phyloP scores from a whole-genome alignment of 148 eudicot species.

The Amaranthus cruentus region DNA sequence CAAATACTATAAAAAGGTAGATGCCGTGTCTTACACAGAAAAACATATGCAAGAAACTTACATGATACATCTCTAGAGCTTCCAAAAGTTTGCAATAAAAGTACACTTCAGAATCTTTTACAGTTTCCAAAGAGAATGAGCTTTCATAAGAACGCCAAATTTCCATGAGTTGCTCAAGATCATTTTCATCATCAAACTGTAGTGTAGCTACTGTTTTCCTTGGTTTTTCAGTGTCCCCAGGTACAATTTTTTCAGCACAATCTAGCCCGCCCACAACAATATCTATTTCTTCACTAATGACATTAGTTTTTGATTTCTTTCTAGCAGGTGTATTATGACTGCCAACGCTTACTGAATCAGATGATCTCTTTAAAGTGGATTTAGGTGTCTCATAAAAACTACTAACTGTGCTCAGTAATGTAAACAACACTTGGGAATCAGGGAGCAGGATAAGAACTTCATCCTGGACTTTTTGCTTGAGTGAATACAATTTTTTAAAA shows the following conservation, averaged over 20 bases:
- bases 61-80: slow-evolving; percentile 62
- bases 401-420: slow-evolving; percentile 56
- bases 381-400: slow-evolving; percentile 37
- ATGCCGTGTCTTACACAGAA: neutral
- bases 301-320: slow-evolving; percentile 46
- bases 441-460: slow-evolving; percentile 72
- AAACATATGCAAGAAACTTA: slow-evolving; percentile 33
- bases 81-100: slow-evolving; percentile 77
- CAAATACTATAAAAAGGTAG: too few relatives aligned
- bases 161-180: slow-evolving; percentile 28
- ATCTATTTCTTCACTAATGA: slow-evolving; percentile 46
- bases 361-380: slow-evolving; percentile 43
- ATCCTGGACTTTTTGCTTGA: slow-evolving; percentile 64
- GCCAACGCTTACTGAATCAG: slow-evolving; percentile 31
- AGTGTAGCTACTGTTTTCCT: slow-evolving; percentile 14
- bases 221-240: slow-evolving; percentile 28
- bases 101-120: slow-evolving; percentile 41
- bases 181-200: slow-evolving; percentile 29
- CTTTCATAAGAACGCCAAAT: slow-evolving; percentile 55
- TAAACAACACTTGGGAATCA: slow-evolving; percentile 81
- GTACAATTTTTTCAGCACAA: slow-evolving; percentile 24
- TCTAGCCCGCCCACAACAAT: slow-evolving; percentile 72
- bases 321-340: slow-evolving; percentile 19
- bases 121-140: slow-evolving; percentile 19
- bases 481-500: slow-evolving; percentile 36